Conservation (phyloP, 208 protist species). For the Leptomonas seymouri region DNA sequence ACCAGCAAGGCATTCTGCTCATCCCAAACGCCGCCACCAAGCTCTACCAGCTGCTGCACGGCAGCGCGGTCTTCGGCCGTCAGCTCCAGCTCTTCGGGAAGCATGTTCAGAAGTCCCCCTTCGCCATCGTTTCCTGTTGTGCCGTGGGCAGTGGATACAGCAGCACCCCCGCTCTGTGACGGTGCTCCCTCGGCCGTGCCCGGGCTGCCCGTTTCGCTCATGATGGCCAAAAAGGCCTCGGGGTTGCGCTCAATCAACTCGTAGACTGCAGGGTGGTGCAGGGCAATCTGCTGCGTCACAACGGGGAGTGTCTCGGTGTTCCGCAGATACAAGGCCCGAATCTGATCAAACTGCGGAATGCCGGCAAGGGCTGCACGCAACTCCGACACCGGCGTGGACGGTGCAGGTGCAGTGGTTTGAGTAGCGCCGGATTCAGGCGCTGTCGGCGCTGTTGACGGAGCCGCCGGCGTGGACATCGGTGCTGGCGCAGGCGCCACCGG, state of each 20-base stretch:
- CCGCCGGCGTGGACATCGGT: slow-evolving; percentile 6
- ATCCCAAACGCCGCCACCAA: slow-evolving; percentile 85
- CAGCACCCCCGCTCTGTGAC: slow-evolving; percentile 1
- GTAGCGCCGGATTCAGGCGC: too few species aligned
- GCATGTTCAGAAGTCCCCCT: slow-evolving; percentile 25
- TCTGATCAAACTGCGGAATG: slow-evolving; percentile 80
- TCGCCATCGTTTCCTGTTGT: not conserved
- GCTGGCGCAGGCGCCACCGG: slow-evolving; percentile 11
- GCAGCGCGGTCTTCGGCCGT: slow-evolving; percentile 49
- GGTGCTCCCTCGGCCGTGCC: not conserved
- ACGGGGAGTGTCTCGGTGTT: slow-evolving; percentile 63
- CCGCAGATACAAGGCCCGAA: slow-evolving; percentile 58
- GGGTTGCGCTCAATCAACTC: slow-evolving; percentile 64
- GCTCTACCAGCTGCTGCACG: slow-evolving; percentile 67
- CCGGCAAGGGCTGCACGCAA: slow-evolving; percentile 55
- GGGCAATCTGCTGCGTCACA: slow-evolving; percentile 69
- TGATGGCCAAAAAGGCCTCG: slow-evolving; percentile 71
- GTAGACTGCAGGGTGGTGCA: slow-evolving; percentile 73
- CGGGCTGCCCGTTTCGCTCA: slow-evolving; percentile 45
- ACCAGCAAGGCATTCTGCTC: slow-evolving; percentile 68
- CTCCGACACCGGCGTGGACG: slow-evolving; percentile 14
- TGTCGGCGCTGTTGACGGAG: not conserved
- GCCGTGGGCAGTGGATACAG: slow-evolving; percentile 7
- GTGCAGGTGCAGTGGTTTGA: not conserved
- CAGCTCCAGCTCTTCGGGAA: slow-evolving; percentile 39